Conservation (phyloP, 2,329 filamentous ascomycete genomes). For the Ophiostoma quercus region DNA sequence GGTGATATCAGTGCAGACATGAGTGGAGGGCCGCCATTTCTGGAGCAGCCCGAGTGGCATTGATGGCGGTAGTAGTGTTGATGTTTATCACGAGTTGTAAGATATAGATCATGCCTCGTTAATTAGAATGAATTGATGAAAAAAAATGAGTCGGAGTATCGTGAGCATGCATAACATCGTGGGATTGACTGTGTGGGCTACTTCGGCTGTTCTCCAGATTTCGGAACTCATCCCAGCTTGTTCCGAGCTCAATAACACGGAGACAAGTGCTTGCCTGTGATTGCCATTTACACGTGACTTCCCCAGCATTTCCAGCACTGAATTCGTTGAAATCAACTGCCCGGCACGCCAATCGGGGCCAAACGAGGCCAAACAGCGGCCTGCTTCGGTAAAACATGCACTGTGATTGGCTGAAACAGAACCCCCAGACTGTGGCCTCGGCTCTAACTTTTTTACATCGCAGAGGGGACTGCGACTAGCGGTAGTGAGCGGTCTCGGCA, state of each 20-base stretch:
- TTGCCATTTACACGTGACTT: constrained; percentile 15
- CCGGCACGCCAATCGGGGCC: no score
- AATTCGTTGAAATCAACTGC: not conserved
- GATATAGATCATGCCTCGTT: not conserved
- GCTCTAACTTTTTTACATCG: not conserved
- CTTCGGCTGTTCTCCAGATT: not conserved
- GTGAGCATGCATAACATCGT: no score
- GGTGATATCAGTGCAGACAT: not conserved
- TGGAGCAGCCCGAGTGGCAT: not conserved
- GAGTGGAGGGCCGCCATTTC: not conserved
- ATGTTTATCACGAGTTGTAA: constrained; percentile 3
- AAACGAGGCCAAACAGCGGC: not conserved
- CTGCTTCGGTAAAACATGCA: constrained; percentile 25
- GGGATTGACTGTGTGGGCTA: not conserved
- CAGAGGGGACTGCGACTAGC: not conserved
- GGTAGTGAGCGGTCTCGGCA: constrained; percentile 6
- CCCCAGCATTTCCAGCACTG: no score
- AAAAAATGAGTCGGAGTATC: not conserved
- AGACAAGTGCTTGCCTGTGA: not conserved
- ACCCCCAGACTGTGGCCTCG: constrained; percentile 10
- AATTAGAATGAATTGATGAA: not conserved
- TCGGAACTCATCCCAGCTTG: not conserved
- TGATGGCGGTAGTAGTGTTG: not conserved
- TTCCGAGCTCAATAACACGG: not conserved
- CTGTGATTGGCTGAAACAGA: constrained; percentile 23